phyloP scores from a whole-genome alignment of 2,329 filamentous ascomycete genomes.

The Rachicladosporium sp. region DNA sequence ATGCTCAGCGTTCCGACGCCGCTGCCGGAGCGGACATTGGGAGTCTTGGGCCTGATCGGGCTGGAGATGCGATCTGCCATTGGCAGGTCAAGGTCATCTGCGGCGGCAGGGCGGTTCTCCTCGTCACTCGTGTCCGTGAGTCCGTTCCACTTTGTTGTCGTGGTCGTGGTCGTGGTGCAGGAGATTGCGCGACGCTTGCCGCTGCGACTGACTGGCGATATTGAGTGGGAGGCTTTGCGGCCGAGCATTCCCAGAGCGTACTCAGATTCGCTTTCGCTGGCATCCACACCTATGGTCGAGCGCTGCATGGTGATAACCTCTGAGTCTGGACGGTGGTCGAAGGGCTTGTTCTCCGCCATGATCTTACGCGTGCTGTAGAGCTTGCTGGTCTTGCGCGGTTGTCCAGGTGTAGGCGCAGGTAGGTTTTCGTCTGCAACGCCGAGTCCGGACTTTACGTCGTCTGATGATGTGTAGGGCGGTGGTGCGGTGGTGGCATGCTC shows the following conservation, averaged over 20 bases:
- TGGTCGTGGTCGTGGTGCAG: constrained; percentile 61
- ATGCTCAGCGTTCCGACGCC: constrained; percentile 34
- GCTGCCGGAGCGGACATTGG: constrained; percentile 28
- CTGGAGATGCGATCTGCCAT: constrained; percentile 14
- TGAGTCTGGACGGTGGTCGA: constrained; percentile 40
- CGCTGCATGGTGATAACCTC: constrained; percentile 51
- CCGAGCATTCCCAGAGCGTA: constrained; percentile 66
- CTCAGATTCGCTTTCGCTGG: constrained; percentile 74
- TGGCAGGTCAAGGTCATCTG: constrained; percentile 14
- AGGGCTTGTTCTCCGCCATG: constrained; percentile 33
- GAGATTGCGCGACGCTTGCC: constrained; percentile 60
- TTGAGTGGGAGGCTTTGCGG: constrained; percentile 54
- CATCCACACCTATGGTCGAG: constrained; percentile 40
- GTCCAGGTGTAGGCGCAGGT: constrained; percentile 86
- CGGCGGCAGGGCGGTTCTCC: constrained; percentile 27
- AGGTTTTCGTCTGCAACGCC: constrained; percentile 78
- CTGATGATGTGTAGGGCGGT: constrained; percentile 11
- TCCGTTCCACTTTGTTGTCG: constrained; percentile 32
- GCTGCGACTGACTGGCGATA: constrained; percentile 42
- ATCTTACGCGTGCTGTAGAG: constrained; percentile 57
- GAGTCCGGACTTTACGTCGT: constrained; percentile 33
- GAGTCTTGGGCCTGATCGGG: constrained; percentile 30
- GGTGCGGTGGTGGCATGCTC: constrained; percentile 38
- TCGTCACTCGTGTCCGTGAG: constrained; percentile 35
- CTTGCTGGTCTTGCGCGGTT: constrained; percentile 79